These are phyloP conservation scores for Penicillium subrubescens DNA, from an alignment of 495 filamentous ascomycete genomes.

Conservation along the genomic window DNA sequence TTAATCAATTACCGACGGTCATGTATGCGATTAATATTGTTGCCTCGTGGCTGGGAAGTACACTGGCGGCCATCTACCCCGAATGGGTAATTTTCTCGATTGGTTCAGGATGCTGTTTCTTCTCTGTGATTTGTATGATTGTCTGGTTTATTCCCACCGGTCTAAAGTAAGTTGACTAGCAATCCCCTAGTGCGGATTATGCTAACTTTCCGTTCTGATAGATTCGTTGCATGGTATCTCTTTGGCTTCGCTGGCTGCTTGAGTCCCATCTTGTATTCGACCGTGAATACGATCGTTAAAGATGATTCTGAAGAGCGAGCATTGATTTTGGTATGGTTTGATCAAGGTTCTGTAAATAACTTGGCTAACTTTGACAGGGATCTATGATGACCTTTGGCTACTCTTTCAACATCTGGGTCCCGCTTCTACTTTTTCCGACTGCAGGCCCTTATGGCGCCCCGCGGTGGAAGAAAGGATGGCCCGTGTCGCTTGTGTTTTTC, in stretches of 20 bases:
- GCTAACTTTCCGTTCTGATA: slow-evolving; percentile 8
- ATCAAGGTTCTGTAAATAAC: background rate
- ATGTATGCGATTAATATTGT: slow-evolving; percentile 46
- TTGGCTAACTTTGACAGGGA: slow-evolving; percentile 30
- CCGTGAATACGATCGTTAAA: slow-evolving; percentile 48
- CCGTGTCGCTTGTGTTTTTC: slow-evolving; percentile 42
- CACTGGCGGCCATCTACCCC: slow-evolving; percentile 47
- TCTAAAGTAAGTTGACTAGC: slow-evolving; percentile 34
- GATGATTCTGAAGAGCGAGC: slow-evolving; percentile 50
- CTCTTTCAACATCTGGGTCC: slow-evolving; percentile 51
- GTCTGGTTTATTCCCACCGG: slow-evolving; percentile 47
- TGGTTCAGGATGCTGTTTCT: slow-evolving; percentile 34
- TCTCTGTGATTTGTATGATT: slow-evolving; percentile 47
- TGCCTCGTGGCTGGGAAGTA: slow-evolving; percentile 47
- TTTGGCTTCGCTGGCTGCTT: slow-evolving; percentile 43
- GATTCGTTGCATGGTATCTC: slow-evolving; percentile 51
- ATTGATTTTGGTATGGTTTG: slow-evolving; percentile 41
- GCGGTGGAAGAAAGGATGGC: slow-evolving; percentile 49
- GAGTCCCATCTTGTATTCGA: slow-evolving; percentile 50
- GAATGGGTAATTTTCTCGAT: slow-evolving; percentile 46
- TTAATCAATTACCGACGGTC: slow-evolving; percentile 50
- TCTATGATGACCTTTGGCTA: slow-evolving; percentile 55
- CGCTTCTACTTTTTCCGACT: slow-evolving; percentile 44
- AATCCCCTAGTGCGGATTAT: background rate
- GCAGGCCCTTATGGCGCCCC: slow-evolving; percentile 46